These are phyloP conservation scores for Pseudozyma thailandica DNA, from an alignment of 1,284 basidiomycete genomes.

Conservation along the genomic window DNA sequence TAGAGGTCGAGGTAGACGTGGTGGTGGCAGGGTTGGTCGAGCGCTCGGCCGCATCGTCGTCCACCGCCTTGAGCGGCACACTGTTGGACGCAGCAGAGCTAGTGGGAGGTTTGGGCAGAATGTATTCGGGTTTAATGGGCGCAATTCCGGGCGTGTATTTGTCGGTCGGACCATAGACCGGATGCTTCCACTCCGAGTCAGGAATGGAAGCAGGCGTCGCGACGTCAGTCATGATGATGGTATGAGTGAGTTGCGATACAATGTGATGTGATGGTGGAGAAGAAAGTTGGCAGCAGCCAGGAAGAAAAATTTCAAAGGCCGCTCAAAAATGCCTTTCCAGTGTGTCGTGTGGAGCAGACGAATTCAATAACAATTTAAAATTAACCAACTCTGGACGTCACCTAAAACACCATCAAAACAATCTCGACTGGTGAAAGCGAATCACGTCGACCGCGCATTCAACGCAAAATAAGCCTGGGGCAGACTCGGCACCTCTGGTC, in stretches of 20 bases:
- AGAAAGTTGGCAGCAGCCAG: not conserved
- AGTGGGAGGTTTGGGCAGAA: conserved; percentile 37
- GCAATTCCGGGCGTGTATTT: conserved; percentile 51
- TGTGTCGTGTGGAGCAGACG: not conserved
- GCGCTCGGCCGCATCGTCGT: conserved; percentile 38
- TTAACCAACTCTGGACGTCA: no score
- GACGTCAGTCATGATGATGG: conserved; percentile 10
- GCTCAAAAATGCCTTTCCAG: not conserved
- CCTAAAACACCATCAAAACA: no score
- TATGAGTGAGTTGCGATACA: not conserved
- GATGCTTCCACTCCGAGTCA: conserved; percentile 36
- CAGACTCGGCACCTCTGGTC: no score
- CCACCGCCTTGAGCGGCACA: conserved; percentile 6
- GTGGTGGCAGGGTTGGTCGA: conserved; percentile 21
- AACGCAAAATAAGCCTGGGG: not conserved
- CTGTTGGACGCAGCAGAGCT: not conserved
- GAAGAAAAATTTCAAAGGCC: not conserved
- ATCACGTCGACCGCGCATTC: conserved; percentile 3
- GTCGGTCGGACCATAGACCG: conserved; percentile 40
- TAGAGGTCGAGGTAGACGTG: not conserved
- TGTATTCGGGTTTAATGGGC: conserved; percentile 49
- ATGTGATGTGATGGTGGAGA: not conserved
- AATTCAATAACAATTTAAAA: not conserved
- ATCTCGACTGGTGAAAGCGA: conserved; percentile 5
- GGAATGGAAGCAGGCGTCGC: no score